Conservation (phyloP, 495 filamentous ascomycete species). For the Neurospora sp. region DNA sequence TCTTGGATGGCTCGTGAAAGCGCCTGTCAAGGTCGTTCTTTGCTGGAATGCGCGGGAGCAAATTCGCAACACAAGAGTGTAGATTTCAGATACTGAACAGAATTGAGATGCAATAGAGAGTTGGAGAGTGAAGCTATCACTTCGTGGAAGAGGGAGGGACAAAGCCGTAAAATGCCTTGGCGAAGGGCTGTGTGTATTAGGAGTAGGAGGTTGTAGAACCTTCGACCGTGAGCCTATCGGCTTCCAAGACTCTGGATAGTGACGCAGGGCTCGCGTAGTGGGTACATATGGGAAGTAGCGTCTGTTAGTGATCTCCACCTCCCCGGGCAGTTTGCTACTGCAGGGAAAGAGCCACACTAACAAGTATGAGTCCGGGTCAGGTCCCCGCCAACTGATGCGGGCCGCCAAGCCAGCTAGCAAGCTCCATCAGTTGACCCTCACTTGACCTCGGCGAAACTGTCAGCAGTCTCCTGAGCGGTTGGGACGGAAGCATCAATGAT, state of each 20-base stretch:
- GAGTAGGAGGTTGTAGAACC: slow-evolving; percentile 20
- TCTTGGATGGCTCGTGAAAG: neutral
- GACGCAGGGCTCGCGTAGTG: slow-evolving; percentile 20
- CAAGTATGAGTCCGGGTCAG: neutral
- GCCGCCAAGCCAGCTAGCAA: neutral
- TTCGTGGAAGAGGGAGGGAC: neutral
- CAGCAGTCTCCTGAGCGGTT: neutral
- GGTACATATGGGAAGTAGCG: neutral
- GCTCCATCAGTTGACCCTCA: neutral
- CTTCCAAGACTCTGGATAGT: slow-evolving; percentile 10
- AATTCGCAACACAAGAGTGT: neutral
- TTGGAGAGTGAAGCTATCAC: neutral
- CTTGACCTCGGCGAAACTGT: neutral
- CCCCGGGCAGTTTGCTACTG: neutral
- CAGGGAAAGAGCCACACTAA: neutral
- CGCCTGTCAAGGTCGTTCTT: neutral
- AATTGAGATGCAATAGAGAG: neutral
- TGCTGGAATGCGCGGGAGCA: neutral
- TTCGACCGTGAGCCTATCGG: slow-evolving; percentile 24
- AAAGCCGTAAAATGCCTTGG: slow-evolving; percentile 14
- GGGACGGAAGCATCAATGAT: neutral
- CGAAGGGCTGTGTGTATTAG: slow-evolving; percentile 9
- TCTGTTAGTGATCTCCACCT: neutral
- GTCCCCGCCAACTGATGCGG: neutral
- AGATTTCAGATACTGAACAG: neutral